Evolutionary conservation across 192 early-diverging fungal species (phyloP).

Genomic region (Chytriomyces confervae): DNA sequence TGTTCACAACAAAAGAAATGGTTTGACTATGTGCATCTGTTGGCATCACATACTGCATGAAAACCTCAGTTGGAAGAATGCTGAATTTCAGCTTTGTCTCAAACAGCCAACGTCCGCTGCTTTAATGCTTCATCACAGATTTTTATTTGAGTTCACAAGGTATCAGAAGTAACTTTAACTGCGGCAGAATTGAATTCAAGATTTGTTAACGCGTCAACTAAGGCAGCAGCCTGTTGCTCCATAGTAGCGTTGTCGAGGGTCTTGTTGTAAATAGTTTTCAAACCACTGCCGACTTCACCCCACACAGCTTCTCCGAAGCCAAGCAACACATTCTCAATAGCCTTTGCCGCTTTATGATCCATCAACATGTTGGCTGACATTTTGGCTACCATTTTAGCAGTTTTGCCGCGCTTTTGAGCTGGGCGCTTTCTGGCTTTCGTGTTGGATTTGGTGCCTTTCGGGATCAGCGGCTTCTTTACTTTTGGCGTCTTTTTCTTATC

Average conservation of each 20-base stretch:
- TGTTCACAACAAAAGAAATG: too few species aligned
- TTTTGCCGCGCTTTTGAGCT: neutral
- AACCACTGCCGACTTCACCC: neutral
- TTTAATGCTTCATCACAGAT: too few species aligned
- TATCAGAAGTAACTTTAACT: too few species aligned
- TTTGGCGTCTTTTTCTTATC: neutral
- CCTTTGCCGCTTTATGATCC: neutral
- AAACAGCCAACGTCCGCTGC: too few species aligned
- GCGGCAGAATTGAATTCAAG: too few species aligned
- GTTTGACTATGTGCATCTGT: too few species aligned
- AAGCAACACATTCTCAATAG: neutral
- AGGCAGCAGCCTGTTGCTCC: neutral
- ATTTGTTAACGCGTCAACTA: neutral
- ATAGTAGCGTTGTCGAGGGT: neutral
- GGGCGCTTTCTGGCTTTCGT: neutral
- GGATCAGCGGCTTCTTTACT: neutral
- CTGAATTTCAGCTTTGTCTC: too few species aligned
- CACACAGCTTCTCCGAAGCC: neutral
- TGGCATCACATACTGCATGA: too few species aligned
- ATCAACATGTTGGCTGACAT: neutral
- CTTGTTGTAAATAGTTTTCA: neutral
- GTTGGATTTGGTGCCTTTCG: neutral
- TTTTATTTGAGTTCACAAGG: too few species aligned
- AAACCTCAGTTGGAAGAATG: too few species aligned
- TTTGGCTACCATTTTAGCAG: neutral